These are phyloP conservation scores for Ambrosia trifida DNA, from an alignment of 129 eudicot species.

Conservation along the genomic window DNA sequence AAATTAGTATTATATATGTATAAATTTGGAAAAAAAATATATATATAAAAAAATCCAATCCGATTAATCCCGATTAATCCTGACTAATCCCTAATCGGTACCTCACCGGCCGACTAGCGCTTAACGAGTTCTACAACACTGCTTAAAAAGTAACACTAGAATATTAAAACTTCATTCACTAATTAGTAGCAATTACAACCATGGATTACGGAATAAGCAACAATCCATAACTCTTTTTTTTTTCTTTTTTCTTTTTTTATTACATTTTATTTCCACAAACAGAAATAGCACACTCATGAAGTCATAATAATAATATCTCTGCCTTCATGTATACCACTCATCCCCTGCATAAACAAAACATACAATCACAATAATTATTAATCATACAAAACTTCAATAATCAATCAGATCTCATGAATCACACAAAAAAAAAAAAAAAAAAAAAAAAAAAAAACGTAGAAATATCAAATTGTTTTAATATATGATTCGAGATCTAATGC, in stretches of 20 bases:
- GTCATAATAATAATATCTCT: conserved; percentile 6
- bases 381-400: neutral
- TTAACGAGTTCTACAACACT: too few species aligned
- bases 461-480: neutral
- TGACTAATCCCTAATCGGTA: too few species aligned
- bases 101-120: too few species aligned
- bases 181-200: conserved; percentile 29
- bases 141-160: neutral
- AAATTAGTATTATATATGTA: too few species aligned
- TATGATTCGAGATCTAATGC: neutral
- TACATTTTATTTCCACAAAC: conserved; percentile 27
- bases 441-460: too few species aligned
- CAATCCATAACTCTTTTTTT: conserved; percentile 16
- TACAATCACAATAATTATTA: neutral
- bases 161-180: conserved; percentile 24
- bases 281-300: conserved; percentile 28
- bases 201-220: neutral
- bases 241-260: neutral
- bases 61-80: too few species aligned
- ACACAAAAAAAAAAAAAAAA: neutral
- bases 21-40: too few species aligned
- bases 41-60: too few species aligned
- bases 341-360: conserved; percentile 26
- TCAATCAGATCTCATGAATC: neutral
- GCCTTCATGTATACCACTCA: conserved; percentile 20